Conservation (phyloP, 2,329 filamentous ascomycete species). For the Cercospora canescens region DNA sequence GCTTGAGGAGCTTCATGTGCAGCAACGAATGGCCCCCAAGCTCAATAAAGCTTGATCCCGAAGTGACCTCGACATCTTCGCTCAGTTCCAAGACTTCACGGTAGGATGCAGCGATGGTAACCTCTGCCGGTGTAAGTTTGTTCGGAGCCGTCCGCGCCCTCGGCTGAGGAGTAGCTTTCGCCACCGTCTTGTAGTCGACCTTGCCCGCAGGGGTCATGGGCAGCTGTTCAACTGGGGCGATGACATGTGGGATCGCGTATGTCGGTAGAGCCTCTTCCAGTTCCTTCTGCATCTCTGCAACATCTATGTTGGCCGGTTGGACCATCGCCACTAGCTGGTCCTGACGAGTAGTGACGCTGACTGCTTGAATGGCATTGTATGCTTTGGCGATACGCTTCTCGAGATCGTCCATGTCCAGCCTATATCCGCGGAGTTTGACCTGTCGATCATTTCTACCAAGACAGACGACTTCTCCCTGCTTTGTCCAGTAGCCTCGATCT, state of each 20-base stretch:
- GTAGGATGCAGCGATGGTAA: background rate
- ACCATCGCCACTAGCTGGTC: conserved; percentile 5
- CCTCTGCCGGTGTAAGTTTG: background rate
- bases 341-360: background rate
- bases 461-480: background rate
- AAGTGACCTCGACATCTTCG: background rate
- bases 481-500: conserved; percentile 4
- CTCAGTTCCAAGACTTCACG: background rate
- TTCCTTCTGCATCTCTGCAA: background rate
- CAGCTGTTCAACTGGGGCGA: background rate
- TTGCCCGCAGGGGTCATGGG: background rate
- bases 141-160: background rate
- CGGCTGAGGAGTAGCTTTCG: background rate
- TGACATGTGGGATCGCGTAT: background rate
- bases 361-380: background rate
- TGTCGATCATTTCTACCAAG: conserved; percentile 4
- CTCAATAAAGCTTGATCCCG: background rate
- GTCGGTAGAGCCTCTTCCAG: background rate
- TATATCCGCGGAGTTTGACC: conserved; percentile 2
- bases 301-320: background rate
- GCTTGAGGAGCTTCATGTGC: background rate
- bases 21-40: background rate
- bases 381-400: background rate
- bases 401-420: background rate
- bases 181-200: background rate